Conservation (phyloP, 2,329 filamentous ascomycete genomes). For the Trichoderma sp. region DNA sequence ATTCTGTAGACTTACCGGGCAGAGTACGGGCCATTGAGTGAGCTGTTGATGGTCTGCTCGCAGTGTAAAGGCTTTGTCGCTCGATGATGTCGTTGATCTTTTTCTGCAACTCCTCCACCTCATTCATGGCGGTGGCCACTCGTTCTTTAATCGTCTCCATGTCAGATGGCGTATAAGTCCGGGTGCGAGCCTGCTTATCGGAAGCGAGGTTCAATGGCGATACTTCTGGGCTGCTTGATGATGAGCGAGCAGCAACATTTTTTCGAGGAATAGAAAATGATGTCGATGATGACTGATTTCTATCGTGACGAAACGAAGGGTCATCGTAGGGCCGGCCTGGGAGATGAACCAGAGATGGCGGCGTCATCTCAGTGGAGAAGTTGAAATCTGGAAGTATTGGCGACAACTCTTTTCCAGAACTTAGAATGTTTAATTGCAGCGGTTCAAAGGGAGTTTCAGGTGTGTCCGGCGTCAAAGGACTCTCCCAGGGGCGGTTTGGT, state of each 20-base stretch:
- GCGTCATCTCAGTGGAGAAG: slow-evolving; percentile 37
- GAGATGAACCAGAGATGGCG: slow-evolving; percentile 37
- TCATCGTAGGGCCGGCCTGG: slow-evolving; percentile 36
- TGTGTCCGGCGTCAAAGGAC: slow-evolving; percentile 29
- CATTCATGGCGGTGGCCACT: slow-evolving; percentile 55
- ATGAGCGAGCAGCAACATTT: slow-evolving; percentile 30
- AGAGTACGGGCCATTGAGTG: slow-evolving; percentile 38
- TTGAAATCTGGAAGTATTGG: slow-evolving; percentile 54
- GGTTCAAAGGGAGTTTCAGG: slow-evolving; percentile 45
- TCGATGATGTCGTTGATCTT: slow-evolving; percentile 60
- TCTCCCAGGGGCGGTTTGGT: slow-evolving; percentile 17
- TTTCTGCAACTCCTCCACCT: slow-evolving; percentile 56
- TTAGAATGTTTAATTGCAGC: slow-evolving; percentile 55
- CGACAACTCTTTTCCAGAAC: slow-evolving; percentile 44
- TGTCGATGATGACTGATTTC: slow-evolving; percentile 47
- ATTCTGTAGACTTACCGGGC: slow-evolving; percentile 30
- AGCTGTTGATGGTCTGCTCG: slow-evolving; percentile 52
- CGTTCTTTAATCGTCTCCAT: slow-evolving; percentile 53
- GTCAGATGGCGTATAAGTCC: slow-evolving; percentile 45
- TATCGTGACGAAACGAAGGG: slow-evolving; percentile 35
- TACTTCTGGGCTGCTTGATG: slow-evolving; percentile 27
- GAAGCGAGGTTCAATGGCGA: slow-evolving; percentile 40
- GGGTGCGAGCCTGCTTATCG: slow-evolving; percentile 39
- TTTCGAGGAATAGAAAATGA: slow-evolving; percentile 56
- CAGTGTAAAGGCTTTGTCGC: slow-evolving; percentile 56